Evolutionary conservation across 208 protist genomes (phyloP), one percentile per base, ranked within the genome.

Genomic region (Trypanosoma vivax): DNA sequence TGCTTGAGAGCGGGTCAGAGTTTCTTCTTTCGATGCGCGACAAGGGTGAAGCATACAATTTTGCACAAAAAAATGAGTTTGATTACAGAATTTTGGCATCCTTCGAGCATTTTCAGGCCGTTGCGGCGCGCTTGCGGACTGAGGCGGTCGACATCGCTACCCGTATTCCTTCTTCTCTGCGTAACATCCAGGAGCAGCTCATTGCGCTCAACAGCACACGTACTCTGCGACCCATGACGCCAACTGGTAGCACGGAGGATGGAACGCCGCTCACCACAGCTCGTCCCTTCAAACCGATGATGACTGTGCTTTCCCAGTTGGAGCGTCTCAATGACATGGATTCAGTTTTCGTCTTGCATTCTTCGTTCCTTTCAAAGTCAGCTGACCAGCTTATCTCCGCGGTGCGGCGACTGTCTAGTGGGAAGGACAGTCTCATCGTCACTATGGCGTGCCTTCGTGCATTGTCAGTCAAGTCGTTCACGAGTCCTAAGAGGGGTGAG

Each of bases 301-400:
- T 72, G 19, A 90, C 85, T 0, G 59, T 90, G 39, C 38, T 81
- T 9, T 65, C 73, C 0, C 58, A 70, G 21, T 62, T 87, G 1
- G 46, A 65, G 19, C 75, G 73, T 42, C 29, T 90, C 5, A 73
- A 73, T 38, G 34, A 49, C n/a, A 65, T 89, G 54, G 75, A 84
- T 27, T 79, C 72, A 55, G 70, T 94, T 34, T 89, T 89, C 31
- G 5, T 94, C 1, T 42, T 94, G 6, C 86, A 94, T 56, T 87
- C 82, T 33, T 86, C 75, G 3, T 43, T 76, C 3, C 54, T 86
- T n/a, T 38, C 30, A 16, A 63, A 23, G 29, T 66, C 59, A 24
- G 75, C 88, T 1, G 58, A 75, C 39, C 50, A 50, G 23, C 73
- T 94, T 9, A 30, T 89, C 6, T 57, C 71, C 3, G 76, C 75